phyloP scores from a whole-genome alignment of 805 yeast genomes.

The Schwanniomyces sp. region DNA sequence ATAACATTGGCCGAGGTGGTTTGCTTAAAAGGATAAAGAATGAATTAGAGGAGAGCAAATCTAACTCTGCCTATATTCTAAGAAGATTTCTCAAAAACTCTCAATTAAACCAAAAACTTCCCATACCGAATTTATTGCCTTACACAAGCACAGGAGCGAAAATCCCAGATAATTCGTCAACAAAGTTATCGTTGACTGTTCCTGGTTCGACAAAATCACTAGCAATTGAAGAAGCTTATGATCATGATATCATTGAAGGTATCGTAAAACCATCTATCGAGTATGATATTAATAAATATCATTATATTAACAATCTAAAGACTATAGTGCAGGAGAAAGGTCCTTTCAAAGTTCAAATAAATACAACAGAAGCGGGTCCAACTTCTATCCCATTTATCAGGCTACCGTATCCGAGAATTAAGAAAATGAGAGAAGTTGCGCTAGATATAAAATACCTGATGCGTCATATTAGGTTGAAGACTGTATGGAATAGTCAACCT shows the following conservation, averaged over 20 bases:
- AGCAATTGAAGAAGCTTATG: constrained; percentile 29
- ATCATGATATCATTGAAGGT: constrained; percentile 27
- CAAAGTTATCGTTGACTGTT: constrained; percentile 10
- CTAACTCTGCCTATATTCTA: constrained; percentile 14
- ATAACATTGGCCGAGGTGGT: too few relatives aligned
- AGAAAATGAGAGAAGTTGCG: constrained; percentile 24
- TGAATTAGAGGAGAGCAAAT: constrained; percentile 1
- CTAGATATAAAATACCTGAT: constrained; percentile 32
- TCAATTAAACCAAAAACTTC: constrained; percentile 25
- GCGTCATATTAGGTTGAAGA: constrained; percentile 18
- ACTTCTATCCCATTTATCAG: constrained; percentile 26
- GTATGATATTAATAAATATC: constrained; percentile 28
- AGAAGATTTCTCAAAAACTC: constrained; percentile 27
- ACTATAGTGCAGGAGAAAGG: constrained; percentile 31
- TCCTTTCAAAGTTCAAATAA: constrained; percentile 32
- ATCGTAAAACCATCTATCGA: constrained; percentile 34
- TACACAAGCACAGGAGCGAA: constrained; percentile 15
- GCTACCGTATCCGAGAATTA: constrained; percentile 19
- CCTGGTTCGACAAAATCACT: constrained; percentile 22
- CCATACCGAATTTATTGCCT: constrained; percentile 33
- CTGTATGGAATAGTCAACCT: constrained; percentile 25
- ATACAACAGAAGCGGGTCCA: constrained; percentile 31
- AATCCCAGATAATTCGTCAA: constrained; percentile 9
- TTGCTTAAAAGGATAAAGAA: not conserved
- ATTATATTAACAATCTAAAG: constrained; percentile 18